Base-by-base conservation (phyloP, 2,329 filamentous ascomycete species). In the Aspergillus sp. region DNA sequence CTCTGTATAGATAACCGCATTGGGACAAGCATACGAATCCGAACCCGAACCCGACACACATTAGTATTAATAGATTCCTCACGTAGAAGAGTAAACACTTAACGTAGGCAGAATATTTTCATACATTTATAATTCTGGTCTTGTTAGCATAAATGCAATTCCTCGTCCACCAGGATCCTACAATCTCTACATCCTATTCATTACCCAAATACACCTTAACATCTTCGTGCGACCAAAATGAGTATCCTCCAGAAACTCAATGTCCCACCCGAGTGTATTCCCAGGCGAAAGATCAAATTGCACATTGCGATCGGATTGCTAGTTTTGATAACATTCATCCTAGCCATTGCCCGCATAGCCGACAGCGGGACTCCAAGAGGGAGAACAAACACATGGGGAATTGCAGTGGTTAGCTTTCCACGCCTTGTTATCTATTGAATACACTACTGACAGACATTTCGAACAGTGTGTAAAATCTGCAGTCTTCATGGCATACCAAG, bases 401-500 rank as follows among this genome's bases (percentile, higher is more conserved):
- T 67, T 13, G 62, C 58, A 4, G 61, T 63, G 9, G 63, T 63
- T 30, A 44, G 51, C 48, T 3, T 19, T n/a, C 3, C 15, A 6
- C 44, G 12, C 2, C 9, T 4, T 37, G 0, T 8, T 11, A 24
- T 12, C 11, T 11, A 30, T 11, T 30, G 24, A 11, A 30, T 30
- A 3, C 3, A 3, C 11, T 4, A 1, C 40, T 42, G 22, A 42
- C 40, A 15, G 9, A 11, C 9, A 0, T 30, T 9, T 30, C 15
- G 12, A 22, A 17, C 19, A 47, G 41, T 51, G 41, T 4, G 11
- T 68, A 12, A 69, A 68, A 55, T 61, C 65, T 2, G 65, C 57
- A 5, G n/a, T 63, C 22, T 69, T 66, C 54, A 54, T 68, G 27
- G 52, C 61, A 20, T 69, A 68, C 47, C 63, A 69, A 24, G 13